Percentiles rank a stretch among this genome's conserved stretches.
Conservation (phyloP, 2,329 filamentous ascomycete species). For the Fusarium liriodendri region DNA sequence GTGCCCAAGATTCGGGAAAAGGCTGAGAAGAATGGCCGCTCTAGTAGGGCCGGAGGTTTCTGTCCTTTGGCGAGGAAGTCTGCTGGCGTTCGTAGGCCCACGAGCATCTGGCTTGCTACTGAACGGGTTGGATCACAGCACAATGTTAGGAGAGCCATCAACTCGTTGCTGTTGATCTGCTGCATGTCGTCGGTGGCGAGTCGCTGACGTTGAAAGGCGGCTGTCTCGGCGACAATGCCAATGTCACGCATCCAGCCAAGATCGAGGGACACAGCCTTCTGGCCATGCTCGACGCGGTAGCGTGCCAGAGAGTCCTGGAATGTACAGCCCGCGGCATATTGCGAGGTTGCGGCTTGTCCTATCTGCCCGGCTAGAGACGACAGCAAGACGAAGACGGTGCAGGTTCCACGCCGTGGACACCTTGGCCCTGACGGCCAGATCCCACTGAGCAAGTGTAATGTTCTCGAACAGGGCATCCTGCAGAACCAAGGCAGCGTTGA, state of each 20-base stretch:
- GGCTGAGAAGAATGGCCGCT: neutral
- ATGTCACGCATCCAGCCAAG: conserved; percentile 63
- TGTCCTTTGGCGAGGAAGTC: neutral
- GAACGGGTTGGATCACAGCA: neutral
- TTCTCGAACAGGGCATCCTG: conserved; percentile 63
- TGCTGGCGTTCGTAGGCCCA: neutral
- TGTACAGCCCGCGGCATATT: conserved; percentile 62
- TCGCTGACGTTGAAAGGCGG: conserved; percentile 9
- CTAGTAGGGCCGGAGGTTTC: neutral
- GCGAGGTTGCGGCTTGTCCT: conserved; percentile 63
- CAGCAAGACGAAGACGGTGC: conserved; percentile 63
- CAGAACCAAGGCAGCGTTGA: conserved; percentile 60
- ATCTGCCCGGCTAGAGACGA: conserved; percentile 57
- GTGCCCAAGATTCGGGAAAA: neutral
- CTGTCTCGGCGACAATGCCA: conserved; percentile 62
- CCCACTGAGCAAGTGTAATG: conserved; percentile 63
- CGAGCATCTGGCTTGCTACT: neutral
- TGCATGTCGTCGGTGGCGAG: neutral
- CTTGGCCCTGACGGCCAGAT: conserved; percentile 61
- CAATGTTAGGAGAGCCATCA: neutral
- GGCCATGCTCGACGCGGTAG: neutral
- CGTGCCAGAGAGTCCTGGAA: conserved; percentile 12
- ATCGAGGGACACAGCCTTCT: conserved; percentile 57
- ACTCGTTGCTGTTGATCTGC: neutral
- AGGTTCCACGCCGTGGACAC: conserved; percentile 66